phyloP scores from a whole-genome alignment of 805 yeast genomes.

The Groenewaldozyma tartarivorans region DNA sequence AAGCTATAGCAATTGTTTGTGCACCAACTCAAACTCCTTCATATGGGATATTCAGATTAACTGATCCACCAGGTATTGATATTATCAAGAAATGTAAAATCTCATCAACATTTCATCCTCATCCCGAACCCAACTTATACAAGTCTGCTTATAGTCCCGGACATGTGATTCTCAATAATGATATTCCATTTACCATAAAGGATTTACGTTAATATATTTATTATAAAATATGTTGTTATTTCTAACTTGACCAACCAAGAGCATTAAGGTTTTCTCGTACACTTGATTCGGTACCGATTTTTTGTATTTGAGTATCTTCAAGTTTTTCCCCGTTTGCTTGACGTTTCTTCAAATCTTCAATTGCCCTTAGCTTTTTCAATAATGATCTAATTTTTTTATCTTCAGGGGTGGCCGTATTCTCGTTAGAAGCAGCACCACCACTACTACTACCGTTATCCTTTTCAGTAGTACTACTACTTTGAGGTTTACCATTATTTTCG shows the following conservation, averaged over 20 bases:
- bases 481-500: slow-evolving; percentile 22
- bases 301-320: slow-evolving; percentile 87
- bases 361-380: slow-evolving; percentile 91
- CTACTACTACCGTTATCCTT: slow-evolving; percentile 18
- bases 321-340: slow-evolving; percentile 74
- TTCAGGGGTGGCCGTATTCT: slow-evolving; percentile 39
- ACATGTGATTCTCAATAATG: slow-evolving; percentile 39
- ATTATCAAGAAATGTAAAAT: slow-evolving; percentile 41
- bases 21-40: slow-evolving; percentile 43
- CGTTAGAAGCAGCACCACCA: slow-evolving; percentile 21
- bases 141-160: slow-evolving; percentile 40
- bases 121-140: slow-evolving; percentile 42
- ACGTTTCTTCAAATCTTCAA: slow-evolving; percentile 78
- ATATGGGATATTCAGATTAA: slow-evolving; percentile 49
- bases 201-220: slow-evolving; percentile 35
- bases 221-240: background rate
- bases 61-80: slow-evolving; percentile 58
- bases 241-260: slow-evolving; percentile 58
- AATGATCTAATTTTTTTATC: slow-evolving; percentile 88
- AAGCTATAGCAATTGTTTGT: slow-evolving; percentile 59
- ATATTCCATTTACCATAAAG: slow-evolving; percentile 38
- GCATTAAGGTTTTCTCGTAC: slow-evolving; percentile 64
- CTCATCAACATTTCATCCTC: slow-evolving; percentile 52
- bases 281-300: slow-evolving; percentile 77
- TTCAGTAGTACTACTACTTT: slow-evolving; percentile 6